Conservation (phyloP, 345 rosid genomes). For the Aethionema arabicum region DNA sequence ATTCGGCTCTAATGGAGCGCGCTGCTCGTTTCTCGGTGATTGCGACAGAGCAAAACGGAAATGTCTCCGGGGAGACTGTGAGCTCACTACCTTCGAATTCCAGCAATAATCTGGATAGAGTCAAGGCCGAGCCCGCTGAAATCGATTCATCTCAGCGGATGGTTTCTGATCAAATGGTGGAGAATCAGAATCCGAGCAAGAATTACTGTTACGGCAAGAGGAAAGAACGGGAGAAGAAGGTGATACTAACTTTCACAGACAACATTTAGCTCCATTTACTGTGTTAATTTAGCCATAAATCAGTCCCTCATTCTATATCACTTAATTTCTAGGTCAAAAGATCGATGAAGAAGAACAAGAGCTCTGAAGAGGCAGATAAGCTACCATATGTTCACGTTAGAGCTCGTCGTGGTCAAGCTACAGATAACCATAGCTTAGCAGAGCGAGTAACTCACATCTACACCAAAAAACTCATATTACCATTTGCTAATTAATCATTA, state of each 20-base stretch:
- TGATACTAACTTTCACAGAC: slow-evolving; percentile 16
- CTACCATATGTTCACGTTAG: slow-evolving; percentile 72
- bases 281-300: not conserved
- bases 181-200: slow-evolving; percentile 32
- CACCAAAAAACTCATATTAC: not conserved
- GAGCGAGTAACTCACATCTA: slow-evolving; percentile 50
- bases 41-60: slow-evolving; percentile 35
- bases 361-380: slow-evolving; percentile 51
- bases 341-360: slow-evolving; percentile 57
- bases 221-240: slow-evolving; percentile 59
- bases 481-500: slow-evolving; percentile 17
- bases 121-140: slow-evolving; percentile 44
- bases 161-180: slow-evolving; percentile 40
- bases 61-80: slow-evolving; percentile 32
- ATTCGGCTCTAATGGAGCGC: slow-evolving; percentile 36
- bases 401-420: slow-evolving; percentile 80
- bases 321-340: slow-evolving; percentile 41
- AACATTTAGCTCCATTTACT: not conserved
- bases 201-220: slow-evolving; percentile 41
- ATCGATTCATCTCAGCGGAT: slow-evolving; percentile 35
- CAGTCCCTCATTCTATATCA: not conserved
- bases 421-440: slow-evolving; percentile 74
- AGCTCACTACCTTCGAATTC: slow-evolving; percentile 30
- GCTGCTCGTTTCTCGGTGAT: slow-evolving; percentile 38
- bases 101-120: slow-evolving; percentile 36